Evolutionary conservation across 805 yeast species (phyloP).

Genomic region (Maudiozyma barnettii): DNA sequence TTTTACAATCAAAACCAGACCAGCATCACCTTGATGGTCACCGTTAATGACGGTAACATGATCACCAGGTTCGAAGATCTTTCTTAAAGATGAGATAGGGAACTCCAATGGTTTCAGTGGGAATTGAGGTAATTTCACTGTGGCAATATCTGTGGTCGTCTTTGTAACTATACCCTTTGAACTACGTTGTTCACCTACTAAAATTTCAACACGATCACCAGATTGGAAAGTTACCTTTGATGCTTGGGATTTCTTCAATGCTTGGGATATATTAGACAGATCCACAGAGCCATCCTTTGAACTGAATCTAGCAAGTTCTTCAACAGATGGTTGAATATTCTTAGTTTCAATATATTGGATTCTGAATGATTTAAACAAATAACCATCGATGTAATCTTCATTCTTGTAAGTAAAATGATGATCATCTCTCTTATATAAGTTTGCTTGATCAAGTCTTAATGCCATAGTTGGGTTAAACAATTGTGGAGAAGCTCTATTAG

Average conservation of each 20-base stretch:
- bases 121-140: conserved; percentile 41
- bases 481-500: conserved; percentile 74
- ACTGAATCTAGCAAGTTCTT: conserved; percentile 77
- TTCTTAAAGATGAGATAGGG: conserved; percentile 73
- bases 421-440: conserved; percentile 55
- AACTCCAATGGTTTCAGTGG: conserved; percentile 55
- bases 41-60: conserved; percentile 91
- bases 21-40: conserved; percentile 87
- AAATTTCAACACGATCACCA: conserved; percentile 88
- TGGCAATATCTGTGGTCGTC: conserved; percentile 54
- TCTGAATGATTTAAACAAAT: conserved; percentile 75
- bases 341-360: conserved; percentile 73
- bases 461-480: conserved; percentile 88
- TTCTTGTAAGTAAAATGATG: conserved; percentile 65
- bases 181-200: conserved; percentile 89
- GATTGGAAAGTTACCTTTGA: conserved; percentile 65
- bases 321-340: conserved; percentile 75
- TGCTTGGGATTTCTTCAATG: conserved; percentile 57
- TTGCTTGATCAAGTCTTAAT: conserved; percentile 66
- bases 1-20: conserved; percentile 74
- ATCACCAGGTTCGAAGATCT: conserved; percentile 83
- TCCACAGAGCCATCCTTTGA: conserved; percentile 82
- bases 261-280: conserved; percentile 74
- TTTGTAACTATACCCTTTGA: conserved; percentile 68
- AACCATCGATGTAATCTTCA: conserved; percentile 88